phyloP scores from a whole-genome alignment of 768 basidiomycete species.

The Rhizopogon sp. region DNA sequence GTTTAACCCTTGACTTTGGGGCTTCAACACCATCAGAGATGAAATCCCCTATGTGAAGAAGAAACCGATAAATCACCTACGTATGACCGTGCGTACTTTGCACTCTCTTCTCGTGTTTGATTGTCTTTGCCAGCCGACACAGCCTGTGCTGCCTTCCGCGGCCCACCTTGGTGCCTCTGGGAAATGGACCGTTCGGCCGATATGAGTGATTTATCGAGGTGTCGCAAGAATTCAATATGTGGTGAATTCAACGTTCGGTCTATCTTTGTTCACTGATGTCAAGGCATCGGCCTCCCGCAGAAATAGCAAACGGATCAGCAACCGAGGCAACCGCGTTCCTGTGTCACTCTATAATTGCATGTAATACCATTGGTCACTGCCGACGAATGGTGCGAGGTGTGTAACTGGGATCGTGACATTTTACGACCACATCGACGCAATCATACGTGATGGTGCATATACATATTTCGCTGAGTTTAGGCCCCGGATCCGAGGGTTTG shows the following conservation, averaged over 20 bases:
- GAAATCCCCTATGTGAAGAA: background rate
- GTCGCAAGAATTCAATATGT: background rate
- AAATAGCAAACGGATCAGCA: background rate
- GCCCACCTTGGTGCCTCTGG: background rate
- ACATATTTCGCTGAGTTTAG: background rate
- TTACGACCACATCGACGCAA: background rate
- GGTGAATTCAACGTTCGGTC: background rate
- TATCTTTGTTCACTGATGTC: background rate
- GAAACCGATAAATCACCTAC: background rate
- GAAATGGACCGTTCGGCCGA: background rate
- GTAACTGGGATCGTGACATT: background rate
- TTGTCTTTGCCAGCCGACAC: background rate
- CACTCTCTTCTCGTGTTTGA: background rate
- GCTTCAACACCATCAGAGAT: background rate
- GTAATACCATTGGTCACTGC: background rate
- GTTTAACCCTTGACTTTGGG: background rate
- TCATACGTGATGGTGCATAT: background rate
- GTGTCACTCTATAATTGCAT: background rate
- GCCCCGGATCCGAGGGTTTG: background rate
- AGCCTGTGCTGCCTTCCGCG: background rate
- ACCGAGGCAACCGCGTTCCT: background rate
- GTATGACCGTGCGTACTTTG: background rate
- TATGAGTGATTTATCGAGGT: background rate
- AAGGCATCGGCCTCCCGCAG: background rate
- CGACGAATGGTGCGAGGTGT: background rate